Conservation (phyloP, 768 basidiomycete genomes). For the Amanita jacksonii region DNA sequence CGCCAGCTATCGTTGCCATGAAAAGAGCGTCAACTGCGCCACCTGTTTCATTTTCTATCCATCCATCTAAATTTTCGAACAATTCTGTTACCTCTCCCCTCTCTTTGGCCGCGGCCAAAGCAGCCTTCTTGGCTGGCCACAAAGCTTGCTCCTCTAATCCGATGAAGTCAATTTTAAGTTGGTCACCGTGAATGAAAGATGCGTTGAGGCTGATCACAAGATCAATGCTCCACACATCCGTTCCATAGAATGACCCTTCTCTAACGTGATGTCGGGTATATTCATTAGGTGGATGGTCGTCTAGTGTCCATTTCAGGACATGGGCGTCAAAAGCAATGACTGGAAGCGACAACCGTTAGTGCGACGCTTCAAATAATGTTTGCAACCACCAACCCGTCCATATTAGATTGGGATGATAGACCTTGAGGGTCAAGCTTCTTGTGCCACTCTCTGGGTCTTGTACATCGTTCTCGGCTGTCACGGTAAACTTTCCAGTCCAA, state of each 20-base stretch:
- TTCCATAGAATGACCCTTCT: constrained; percentile 80
- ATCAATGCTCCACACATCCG: constrained; percentile 62
- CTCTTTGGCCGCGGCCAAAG: constrained; percentile 29
- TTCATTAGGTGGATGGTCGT: constrained; percentile 69
- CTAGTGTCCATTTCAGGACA: constrained; percentile 77
- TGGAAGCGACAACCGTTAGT: constrained; percentile 13
- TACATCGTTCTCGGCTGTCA: constrained; percentile 49
- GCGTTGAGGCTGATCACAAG: constrained; percentile 52
- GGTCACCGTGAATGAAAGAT: constrained; percentile 30
- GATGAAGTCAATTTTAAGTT: constrained; percentile 43
- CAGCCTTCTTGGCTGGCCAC: constrained; percentile 67
- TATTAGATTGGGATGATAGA: constrained; percentile 74
- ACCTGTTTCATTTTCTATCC: constrained; percentile 38
- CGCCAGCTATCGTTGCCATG: constrained; percentile 64
- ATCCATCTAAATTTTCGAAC: constrained; percentile 37
- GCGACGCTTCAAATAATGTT: neutral
- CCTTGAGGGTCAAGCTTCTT: constrained; percentile 55
- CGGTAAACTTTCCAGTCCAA: constrained; percentile 39
- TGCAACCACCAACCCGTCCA: constrained; percentile 56
- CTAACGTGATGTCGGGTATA: constrained; percentile 81
- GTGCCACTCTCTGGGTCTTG: constrained; percentile 50
- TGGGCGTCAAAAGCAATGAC: constrained; percentile 90
- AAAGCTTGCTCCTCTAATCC: constrained; percentile 78
- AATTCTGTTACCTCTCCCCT: constrained; percentile 50
- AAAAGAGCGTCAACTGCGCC: constrained; percentile 61